Evolutionary conservation across 2,329 filamentous ascomycete species (phyloP), one percentile per base, ranked within the genome.

Genomic region (Teratosphaeria epicoccoides): DNA sequence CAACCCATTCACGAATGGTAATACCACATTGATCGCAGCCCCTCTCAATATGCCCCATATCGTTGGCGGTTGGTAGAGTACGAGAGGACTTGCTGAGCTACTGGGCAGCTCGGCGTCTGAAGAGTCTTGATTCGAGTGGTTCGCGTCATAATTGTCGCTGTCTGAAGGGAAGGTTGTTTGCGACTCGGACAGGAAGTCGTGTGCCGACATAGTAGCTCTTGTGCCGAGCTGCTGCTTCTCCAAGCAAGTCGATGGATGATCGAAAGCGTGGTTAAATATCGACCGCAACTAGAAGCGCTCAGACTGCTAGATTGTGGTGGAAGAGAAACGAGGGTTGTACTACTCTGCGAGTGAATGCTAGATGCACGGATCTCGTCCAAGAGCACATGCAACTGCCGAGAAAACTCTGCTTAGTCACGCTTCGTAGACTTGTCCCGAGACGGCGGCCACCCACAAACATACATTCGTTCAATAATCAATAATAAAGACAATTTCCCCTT

Each of bases 1-100:
- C 76, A 98, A 80, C 46, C 93, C 93, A 72, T 98, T 98, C 65
- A 98, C 82, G 64, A 98, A 98, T 0, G 93, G 93, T 20, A 98
- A 73, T 1, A 98, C 64, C n/a, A 98, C 75, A 68, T 98, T 98
- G 72, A 98, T 98, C 5, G 90, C 89, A 14, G 89, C 88, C 33
- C 93, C 88, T 51, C 91, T 82, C 50, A 96, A 59, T 56, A 98
- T 70, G 9, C 87, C 83, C 87, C 88, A 95, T 44, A 94, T 63
- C 0, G 89, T 94, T 2, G 93, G 90, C 3, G 90, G 88, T 58
- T 83, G 82, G 77, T 97, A 98, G 46, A 97, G 79, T 46, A 95
- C 84, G 62, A 95, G 71, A 7, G 85, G 84, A 1, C 81, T 78
- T 10, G 81, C 84, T 49, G 72, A 72, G 6, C 82, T 81, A 1